Evolutionary conservation across 352 stramenopile species (phyloP), one percentile per base, ranked within the genome.

Genomic region (Stramenopiles sp.): DNA sequence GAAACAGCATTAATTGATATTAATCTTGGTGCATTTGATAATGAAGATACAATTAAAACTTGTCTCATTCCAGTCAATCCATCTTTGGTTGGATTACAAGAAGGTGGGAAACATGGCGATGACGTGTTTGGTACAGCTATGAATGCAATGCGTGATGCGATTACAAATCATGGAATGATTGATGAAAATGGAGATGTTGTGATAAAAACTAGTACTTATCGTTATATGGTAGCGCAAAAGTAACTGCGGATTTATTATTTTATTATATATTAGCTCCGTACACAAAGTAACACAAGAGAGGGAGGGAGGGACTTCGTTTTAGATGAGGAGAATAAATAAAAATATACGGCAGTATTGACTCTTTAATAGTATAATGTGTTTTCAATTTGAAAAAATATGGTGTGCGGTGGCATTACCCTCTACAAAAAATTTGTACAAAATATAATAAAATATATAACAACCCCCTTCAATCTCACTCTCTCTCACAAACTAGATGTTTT

Each of bases 1-100:
- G 53, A 69, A 69, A 69, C 53, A 69, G 53, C 53, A 69, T 69
- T 69, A 69, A 69, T 69, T 69, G 53, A 69, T 69, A 69, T 69
- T 69, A 69, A 69, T 69, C 53, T 69, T 69, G 53, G 53, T 69
- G 53, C 53, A 69, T 69, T 69, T 69, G 53, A 69, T 27, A 69
- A 69, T 69, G 53, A 69, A 69, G 53, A 69, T 69, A 69, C 53
- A 69, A 69, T 69, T 27, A 69, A 69, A 69, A 69, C 53, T 69
- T 69, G 53, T 69, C 53, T 69, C 53, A 69, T 69, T 69, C 53
- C 53, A 69, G 53, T 69, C 53, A 69, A 69, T 69, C 53, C 53
- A 69, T 69, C 53, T 69, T 69, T 69, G 53, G 53, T 69, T 69
- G 53, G 53, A 69, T 69, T 69, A 69, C 53, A 69, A 69, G 53